Percentiles rank a stretch among this genome's conserved stretches.
Conservation (phyloP, 768 basidiomycete species). For the Exsudoporus frostii region DNA sequence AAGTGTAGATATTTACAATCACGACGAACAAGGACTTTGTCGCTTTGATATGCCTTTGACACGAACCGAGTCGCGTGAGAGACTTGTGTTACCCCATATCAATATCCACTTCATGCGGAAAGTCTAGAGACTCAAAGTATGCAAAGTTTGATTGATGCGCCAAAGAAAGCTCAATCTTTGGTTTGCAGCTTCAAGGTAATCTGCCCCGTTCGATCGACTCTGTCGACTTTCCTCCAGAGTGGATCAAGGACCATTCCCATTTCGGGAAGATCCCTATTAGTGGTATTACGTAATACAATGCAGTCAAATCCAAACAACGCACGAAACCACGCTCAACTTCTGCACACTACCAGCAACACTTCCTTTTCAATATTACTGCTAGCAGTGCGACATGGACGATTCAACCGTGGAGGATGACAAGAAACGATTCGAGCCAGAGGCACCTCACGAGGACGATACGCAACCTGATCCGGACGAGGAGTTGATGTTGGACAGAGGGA, state of each 20-base stretch:
- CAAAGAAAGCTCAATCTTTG: too few species aligned
- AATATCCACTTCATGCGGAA: too few species aligned
- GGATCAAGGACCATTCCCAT: too few species aligned
- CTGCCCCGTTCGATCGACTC: too few species aligned
- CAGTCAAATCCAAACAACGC: background rate
- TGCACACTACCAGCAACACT: background rate
- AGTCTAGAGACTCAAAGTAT: too few species aligned
- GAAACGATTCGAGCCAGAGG: conserved; percentile 65
- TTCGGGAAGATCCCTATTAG: too few species aligned
- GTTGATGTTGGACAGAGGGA: conserved; percentile 72
- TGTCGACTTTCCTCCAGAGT: too few species aligned
- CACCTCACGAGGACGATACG: conserved; percentile 50
- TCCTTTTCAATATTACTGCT: background rate
- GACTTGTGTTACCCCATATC: conserved; percentile 3
- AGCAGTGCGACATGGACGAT: conserved; percentile 31
- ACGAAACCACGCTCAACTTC: background rate
- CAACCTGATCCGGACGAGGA: conserved; percentile 81
- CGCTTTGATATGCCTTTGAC: too few species aligned
- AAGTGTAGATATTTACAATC: too few species aligned
- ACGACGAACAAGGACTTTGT: background rate
- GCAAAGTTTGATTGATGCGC: too few species aligned
- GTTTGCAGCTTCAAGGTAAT: too few species aligned
- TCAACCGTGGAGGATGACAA: conserved; percentile 55
- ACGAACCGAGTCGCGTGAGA: too few species aligned
- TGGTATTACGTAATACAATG: background rate